phyloP scores from a whole-genome alignment of 345 rosid species.

The Eucalyptus brandiana region DNA sequence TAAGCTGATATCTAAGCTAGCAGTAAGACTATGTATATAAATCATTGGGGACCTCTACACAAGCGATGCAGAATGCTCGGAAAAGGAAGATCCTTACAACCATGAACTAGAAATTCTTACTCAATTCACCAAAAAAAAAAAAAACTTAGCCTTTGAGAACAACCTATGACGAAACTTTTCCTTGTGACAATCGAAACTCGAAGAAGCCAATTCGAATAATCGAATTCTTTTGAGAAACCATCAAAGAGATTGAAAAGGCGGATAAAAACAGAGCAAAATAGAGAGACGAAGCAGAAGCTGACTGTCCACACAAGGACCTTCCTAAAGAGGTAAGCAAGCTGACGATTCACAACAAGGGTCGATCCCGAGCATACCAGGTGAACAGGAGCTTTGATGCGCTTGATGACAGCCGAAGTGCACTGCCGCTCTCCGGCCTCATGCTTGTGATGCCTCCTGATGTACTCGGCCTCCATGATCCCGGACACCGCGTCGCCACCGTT shows the following conservation, averaged over 20 bases:
- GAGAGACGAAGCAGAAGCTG: background rate
- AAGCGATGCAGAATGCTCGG: background rate
- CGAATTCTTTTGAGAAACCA: background rate
- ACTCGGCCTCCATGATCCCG: constrained; percentile 30
- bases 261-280: background rate
- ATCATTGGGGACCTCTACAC: background rate
- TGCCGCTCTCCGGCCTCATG: constrained; percentile 53
- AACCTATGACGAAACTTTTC: background rate
- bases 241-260: background rate
- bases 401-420: constrained; percentile 69
- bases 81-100: background rate
- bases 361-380: constrained; percentile 45
- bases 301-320: background rate
- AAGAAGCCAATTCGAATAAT: background rate
- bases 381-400: constrained; percentile 89
- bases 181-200: background rate
- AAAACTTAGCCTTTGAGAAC: background rate
- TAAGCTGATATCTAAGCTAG: background rate
- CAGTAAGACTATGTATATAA: background rate
- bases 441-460: constrained; percentile 46
- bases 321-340: background rate
- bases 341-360: background rate
- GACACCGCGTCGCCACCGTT: background rate
- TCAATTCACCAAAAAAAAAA: background rate
- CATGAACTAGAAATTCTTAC: background rate